A percentile compares a stretch with the other conserved stretches of the same genome.
phyloP scores from a whole-genome alignment of 139 green algal species.

The Tetraselmis striata region DNA sequence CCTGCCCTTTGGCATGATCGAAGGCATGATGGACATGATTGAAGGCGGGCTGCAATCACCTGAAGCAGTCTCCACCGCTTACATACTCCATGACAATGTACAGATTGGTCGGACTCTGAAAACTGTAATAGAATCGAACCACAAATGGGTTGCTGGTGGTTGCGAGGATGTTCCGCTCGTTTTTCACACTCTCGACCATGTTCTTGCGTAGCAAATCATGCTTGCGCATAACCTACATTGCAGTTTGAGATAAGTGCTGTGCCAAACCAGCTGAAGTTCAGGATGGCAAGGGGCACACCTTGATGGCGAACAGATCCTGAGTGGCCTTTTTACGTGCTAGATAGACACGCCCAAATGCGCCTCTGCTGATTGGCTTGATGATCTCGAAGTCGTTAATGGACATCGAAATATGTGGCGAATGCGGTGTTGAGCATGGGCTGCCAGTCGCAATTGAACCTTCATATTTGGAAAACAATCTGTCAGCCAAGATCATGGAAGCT shows the following conservation, averaged over 20 bases:
- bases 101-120: slow-evolving; percentile 64
- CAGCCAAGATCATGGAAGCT: too few species aligned
- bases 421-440: background rate
- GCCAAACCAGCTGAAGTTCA: too few species aligned
- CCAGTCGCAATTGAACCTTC: background rate
- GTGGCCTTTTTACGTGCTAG: slow-evolving; percentile 79
- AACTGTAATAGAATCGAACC: slow-evolving; percentile 12
- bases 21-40: too few species aligned
- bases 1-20: too few species aligned
- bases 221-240: slow-evolving; percentile 90
- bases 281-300: slow-evolving; percentile 34
- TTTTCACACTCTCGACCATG: slow-evolving; percentile 82
- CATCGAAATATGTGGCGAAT: slow-evolving; percentile 9
- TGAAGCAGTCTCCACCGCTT: slow-evolving; percentile 77
- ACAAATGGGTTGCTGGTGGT: slow-evolving; percentile 43
- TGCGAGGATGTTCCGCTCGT: slow-evolving; percentile 90
- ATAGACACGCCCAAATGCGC: slow-evolving; percentile 91
- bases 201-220: slow-evolving; percentile 92
- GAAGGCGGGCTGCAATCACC: too few species aligned
- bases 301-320: slow-evolving; percentile 71
- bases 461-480: too few species aligned
- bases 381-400: slow-evolving; percentile 90
- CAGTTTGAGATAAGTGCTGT: too few species aligned
- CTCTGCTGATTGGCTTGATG: slow-evolving; percentile 88
- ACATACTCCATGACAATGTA: slow-evolving; percentile 99